A percentile compares a stretch with the other conserved stretches of the same genome.
Conservation (phyloP, 177 flowering plant genomes). For the Tripterygium wilfordii region DNA sequence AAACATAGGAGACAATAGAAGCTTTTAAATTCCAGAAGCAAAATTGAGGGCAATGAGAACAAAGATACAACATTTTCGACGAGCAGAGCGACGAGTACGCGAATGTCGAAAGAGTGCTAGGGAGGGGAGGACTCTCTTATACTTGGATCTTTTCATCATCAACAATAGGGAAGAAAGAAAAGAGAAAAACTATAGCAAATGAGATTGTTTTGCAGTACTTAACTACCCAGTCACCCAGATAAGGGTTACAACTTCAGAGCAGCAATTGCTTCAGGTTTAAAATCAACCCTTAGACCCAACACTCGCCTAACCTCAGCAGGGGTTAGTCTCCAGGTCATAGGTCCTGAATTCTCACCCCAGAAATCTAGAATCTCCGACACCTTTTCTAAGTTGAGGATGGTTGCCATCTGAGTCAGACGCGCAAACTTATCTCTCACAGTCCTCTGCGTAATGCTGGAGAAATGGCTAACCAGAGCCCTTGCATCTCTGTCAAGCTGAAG, state of each 20-base stretch:
- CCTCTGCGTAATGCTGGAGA: slow-evolving; percentile 87
- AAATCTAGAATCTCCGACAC: slow-evolving; percentile 94
- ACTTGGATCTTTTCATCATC: too few species aligned
- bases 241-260: slow-evolving; percentile 59
- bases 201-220: too few species aligned
- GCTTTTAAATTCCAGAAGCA: too few species aligned
- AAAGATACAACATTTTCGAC: too few species aligned
- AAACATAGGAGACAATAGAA: too few species aligned
- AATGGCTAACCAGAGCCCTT: slow-evolving; percentile 79
- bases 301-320: slow-evolving; percentile 97
- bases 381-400: slow-evolving; percentile 85
- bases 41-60: too few species aligned
- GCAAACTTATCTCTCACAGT: slow-evolving; percentile 95
- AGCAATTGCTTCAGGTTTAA: slow-evolving; percentile 85
- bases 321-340: slow-evolving; percentile 96
- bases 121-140: too few species aligned
- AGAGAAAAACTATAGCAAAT: too few species aligned
- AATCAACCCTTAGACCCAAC: slow-evolving; percentile 80
- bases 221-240: slow-evolving; percentile 54
- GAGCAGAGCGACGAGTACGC: too few species aligned
- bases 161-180: too few species aligned
- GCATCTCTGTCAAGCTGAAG: slow-evolving; percentile 91
- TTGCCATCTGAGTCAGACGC: slow-evolving; percentile 95
- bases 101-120: too few species aligned
- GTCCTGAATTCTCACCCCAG: slow-evolving; percentile 99